These are phyloP conservation scores for Aspergillus pseudoterreus DNA, from an alignment of 2,329 filamentous ascomycete genomes.

Conservation along the genomic window DNA sequence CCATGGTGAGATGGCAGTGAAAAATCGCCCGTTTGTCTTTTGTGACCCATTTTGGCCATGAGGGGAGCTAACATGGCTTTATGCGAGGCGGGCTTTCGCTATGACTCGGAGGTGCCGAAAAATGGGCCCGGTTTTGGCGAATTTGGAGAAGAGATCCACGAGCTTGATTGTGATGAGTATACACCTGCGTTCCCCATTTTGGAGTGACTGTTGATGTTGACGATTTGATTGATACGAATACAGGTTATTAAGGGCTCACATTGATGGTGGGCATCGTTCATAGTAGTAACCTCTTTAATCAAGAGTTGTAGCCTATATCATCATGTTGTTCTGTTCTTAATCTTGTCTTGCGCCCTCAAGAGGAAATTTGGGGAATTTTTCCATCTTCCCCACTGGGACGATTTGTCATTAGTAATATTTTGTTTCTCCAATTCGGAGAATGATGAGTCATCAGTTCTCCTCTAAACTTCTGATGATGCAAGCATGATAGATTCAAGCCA, in stretches of 20 bases:
- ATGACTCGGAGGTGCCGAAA: neutral
- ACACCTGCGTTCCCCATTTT: neutral
- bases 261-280: too few relatives aligned
- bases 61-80: neutral
- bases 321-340: too few relatives aligned
- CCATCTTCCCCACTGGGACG: neutral
- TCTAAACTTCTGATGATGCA: neutral
- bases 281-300: too few relatives aligned
- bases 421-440: slow-evolving; percentile 2
- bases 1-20: neutral
- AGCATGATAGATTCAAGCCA: neutral
- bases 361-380: slow-evolving; percentile 1
- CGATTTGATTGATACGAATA: too few relatives aligned
- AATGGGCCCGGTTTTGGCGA: neutral
- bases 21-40: neutral
- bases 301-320: too few relatives aligned
- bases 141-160: slow-evolving; percentile 4
- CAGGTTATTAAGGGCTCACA: too few relatives aligned
- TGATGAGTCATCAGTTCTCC: slow-evolving; percentile 23
- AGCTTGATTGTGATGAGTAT: neutral
- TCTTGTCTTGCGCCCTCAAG: neutral
- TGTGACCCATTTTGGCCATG: neutral
- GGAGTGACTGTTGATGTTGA: too few relatives aligned
- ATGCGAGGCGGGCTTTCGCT: neutral
- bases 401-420: neutral